Evolutionary conservation across 163 green algal genomes (phyloP).

Genomic region (Scenedesmus sp.): DNA sequence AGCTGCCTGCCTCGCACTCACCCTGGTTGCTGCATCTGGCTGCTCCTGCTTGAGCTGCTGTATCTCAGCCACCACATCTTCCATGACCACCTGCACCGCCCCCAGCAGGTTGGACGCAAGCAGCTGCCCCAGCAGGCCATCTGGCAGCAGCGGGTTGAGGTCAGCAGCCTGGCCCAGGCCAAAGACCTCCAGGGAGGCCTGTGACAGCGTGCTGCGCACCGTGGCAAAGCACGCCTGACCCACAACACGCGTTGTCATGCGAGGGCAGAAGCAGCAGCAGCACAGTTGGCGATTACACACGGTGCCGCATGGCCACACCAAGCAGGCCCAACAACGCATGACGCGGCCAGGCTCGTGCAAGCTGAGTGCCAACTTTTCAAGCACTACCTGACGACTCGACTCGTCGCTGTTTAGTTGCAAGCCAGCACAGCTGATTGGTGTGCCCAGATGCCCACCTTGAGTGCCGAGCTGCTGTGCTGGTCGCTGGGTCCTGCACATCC

Average conservation of each 20-base stretch:
- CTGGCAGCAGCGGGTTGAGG: constrained; percentile 10
- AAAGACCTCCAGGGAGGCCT: constrained; percentile 24
- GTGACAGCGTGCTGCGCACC: not conserved
- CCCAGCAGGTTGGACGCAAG: constrained; percentile 57
- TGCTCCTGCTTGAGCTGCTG: constrained; percentile 43
- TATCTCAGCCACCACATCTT: constrained; percentile 39
- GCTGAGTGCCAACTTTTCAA: not conserved
- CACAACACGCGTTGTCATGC: not conserved
- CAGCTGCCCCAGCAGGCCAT: constrained; percentile 32
- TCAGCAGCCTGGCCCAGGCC: constrained; percentile 12
- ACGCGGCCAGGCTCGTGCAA: not conserved
- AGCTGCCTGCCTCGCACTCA: not conserved
- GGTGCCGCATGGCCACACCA: not conserved
- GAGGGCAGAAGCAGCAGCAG: not conserved
- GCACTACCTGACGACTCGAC: not conserved
- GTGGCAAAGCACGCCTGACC: constrained; percentile 31
- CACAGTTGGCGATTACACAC: not conserved
- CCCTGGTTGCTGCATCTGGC: constrained; percentile 5
- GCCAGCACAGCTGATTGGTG: not conserved
- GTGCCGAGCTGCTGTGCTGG: constrained; percentile 25
- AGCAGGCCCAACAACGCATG: not conserved
- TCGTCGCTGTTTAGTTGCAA: not conserved
- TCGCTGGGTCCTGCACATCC: constrained; percentile 3
- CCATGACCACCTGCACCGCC: constrained; percentile 59
- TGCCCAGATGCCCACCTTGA: not conserved